Evolutionary conservation across 1,139 yeast species (phyloP).

Genomic region (Debaryomycetaceae sp.): DNA sequence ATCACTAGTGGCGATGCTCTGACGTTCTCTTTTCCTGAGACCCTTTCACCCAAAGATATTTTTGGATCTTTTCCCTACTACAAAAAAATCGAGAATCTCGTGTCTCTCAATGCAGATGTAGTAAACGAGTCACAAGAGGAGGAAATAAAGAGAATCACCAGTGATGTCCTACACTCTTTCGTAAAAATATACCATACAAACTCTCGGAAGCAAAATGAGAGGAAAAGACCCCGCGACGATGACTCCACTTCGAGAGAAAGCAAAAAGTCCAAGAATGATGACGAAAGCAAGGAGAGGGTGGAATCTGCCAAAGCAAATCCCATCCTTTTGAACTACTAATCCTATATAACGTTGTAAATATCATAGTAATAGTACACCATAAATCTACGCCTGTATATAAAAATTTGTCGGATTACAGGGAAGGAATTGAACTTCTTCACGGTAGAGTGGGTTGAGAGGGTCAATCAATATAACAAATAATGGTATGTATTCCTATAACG

Average conservation of each 20-base stretch:
- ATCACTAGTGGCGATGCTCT: slow-evolving; percentile 1
- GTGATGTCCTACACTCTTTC: neutral
- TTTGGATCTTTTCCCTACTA: neutral
- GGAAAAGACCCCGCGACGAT: neutral
- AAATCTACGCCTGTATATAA: too few relatives aligned
- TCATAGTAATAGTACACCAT: too few relatives aligned
- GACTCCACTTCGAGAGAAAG: neutral
- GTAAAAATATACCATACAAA: neutral
- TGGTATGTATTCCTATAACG: too few relatives aligned
- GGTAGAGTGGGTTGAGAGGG: too few relatives aligned
- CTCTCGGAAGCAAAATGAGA: neutral
- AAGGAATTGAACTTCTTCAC: too few relatives aligned
- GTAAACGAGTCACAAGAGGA: neutral
- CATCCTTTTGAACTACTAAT: neutral
- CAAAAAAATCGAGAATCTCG: neutral
- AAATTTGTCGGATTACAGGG: too few relatives aligned
- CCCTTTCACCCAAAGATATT: neutral
- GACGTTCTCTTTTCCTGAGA: neutral
- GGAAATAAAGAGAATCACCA: neutral
- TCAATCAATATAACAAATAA: too few relatives aligned
- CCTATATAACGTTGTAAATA: too few relatives aligned
- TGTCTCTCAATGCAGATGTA: neutral
- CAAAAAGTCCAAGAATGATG: neutral
- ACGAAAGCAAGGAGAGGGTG: neutral
- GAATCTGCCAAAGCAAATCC: neutral